phyloP scores from a whole-genome alignment of 2,329 filamentous ascomycete species.

The Falciphora oryzae region DNA sequence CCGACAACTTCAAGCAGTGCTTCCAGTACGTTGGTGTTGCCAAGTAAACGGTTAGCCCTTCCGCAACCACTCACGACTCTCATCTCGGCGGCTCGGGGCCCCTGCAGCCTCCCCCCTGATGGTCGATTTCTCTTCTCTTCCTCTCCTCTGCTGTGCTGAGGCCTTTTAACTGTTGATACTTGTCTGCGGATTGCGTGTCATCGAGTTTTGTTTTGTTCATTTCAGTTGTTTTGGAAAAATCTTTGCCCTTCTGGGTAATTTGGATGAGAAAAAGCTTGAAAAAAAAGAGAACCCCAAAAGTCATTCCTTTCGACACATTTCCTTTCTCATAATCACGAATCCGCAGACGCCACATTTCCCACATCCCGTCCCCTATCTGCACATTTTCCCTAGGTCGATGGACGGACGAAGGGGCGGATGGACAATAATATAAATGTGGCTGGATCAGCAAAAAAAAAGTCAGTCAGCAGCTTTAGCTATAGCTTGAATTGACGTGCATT shows the following conservation, averaged over 20 bases:
- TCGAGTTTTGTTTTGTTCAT: background rate
- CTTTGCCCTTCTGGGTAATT: background rate
- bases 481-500: background rate
- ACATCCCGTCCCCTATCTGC: too few relatives aligned
- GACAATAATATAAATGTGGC: background rate
- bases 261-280: background rate
- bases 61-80: background rate
- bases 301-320: background rate
- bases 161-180: background rate
- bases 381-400: background rate
- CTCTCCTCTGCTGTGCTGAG: background rate
- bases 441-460: background rate
- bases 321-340: background rate
- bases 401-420: too few relatives aligned
- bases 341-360: background rate
- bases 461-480: background rate
- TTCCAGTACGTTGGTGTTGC: conserved; percentile 10
- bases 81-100: background rate
- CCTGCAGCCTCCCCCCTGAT: too few relatives aligned
- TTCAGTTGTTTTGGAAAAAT: background rate
- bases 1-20: conserved; percentile 14
- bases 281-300: background rate
- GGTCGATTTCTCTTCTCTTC: background rate
- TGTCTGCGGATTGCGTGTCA: background rate
- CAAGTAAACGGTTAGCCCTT: background rate